phyloP scores from a whole-genome alignment of 306 rosid genomes.

The Corylus americana region DNA sequence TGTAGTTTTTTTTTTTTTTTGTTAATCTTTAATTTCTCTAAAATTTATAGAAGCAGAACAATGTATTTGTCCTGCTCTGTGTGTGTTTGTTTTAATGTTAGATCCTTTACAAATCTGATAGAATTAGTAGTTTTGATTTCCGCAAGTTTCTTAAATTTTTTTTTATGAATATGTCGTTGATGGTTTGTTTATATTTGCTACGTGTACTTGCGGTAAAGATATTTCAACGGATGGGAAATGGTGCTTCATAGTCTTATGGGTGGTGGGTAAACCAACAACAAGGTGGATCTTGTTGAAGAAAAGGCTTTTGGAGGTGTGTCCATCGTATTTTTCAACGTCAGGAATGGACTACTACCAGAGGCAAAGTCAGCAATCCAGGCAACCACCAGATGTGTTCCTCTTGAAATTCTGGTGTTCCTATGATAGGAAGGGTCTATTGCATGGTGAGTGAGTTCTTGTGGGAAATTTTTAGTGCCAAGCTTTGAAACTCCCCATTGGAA shows the following conservation, averaged over 20 bases:
- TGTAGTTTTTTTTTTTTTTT: not conserved
- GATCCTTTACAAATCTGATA: not conserved
- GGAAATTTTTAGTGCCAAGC: not conserved
- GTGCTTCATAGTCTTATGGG: slow-evolving; percentile 64
- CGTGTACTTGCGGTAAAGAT: slow-evolving; percentile 30
- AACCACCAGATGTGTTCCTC: slow-evolving; percentile 45
- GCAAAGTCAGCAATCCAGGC: slow-evolving; percentile 40
- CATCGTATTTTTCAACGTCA: slow-evolving; percentile 47
- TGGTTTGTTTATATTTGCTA: not conserved
- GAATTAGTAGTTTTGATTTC: not conserved
- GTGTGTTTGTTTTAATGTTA: not conserved
- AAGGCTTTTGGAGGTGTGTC: slow-evolving; percentile 57
- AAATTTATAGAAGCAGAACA: not conserved
- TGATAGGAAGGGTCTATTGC: slow-evolving; percentile 52
- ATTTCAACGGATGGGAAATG: slow-evolving; percentile 58
- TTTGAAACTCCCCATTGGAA: not conserved
- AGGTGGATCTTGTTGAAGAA: slow-evolving; percentile 54
- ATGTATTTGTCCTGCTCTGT: not conserved
- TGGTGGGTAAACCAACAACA: slow-evolving; percentile 47
- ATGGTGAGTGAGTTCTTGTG: slow-evolving; percentile 28
- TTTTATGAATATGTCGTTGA: not conserved
- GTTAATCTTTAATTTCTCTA: not conserved
- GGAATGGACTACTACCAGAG: slow-evolving; percentile 43
- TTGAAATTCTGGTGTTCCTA: slow-evolving; percentile 58
- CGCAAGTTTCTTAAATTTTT: not conserved